Conservation (phyloP, 306 rosid species). For the Vigna angularis region DNA sequence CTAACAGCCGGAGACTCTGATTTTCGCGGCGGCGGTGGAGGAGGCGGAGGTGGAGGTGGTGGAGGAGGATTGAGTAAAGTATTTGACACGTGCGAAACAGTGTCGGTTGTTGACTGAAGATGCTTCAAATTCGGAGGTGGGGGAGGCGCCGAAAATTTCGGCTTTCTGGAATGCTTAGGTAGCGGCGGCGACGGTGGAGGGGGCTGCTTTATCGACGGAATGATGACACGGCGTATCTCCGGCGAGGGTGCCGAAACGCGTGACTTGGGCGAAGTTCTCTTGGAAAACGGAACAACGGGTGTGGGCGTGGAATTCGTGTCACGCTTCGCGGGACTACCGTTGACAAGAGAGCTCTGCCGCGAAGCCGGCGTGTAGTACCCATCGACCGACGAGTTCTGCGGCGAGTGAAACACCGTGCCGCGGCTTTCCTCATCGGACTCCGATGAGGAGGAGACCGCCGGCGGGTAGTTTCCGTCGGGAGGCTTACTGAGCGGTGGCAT, state of each 20-base stretch:
- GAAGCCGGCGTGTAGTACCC: slow-evolving; percentile 74
- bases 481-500: slow-evolving; percentile 74
- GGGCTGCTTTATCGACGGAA: slow-evolving; percentile 55
- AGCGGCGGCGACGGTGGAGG: slow-evolving; percentile 49
- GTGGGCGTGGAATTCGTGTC: slow-evolving; percentile 33
- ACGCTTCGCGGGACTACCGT: slow-evolving; percentile 52
- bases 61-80: slow-evolving; percentile 48
- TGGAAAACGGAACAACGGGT: slow-evolving; percentile 63
- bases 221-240: slow-evolving; percentile 52
- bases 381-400: slow-evolving; percentile 71
- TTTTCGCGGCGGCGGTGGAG: slow-evolving; percentile 38
- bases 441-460: slow-evolving; percentile 49
- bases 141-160: slow-evolving; percentile 76
- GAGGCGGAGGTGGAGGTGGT: slow-evolving; percentile 43
- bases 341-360: slow-evolving; percentile 57
- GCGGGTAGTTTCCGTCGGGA: slow-evolving; percentile 54
- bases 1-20: slow-evolving; percentile 44
- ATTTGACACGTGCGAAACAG: slow-evolving; percentile 34
- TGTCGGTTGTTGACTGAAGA: slow-evolving; percentile 60
- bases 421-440: slow-evolving; percentile 67
- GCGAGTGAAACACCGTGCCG: slow-evolving; percentile 77
- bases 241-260: slow-evolving; percentile 59
- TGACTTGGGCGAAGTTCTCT: slow-evolving; percentile 83
- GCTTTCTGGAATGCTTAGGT: slow-evolving; percentile 51
- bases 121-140: slow-evolving; percentile 69